Evolutionary conservation across 2,329 filamentous ascomycete species (phyloP).

Genomic region (Aspergillus jensenii): DNA sequence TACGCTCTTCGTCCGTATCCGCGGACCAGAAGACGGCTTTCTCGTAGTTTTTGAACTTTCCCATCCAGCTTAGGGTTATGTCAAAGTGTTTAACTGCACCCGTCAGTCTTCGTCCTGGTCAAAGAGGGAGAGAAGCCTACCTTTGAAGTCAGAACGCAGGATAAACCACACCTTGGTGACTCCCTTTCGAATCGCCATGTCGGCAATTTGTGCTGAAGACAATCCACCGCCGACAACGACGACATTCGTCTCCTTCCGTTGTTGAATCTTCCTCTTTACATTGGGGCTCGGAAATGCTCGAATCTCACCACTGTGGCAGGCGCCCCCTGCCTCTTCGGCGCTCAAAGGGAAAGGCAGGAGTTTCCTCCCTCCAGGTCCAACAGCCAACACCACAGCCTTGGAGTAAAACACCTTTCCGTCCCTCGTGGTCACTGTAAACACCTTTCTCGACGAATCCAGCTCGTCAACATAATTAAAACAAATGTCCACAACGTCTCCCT

Average conservation of each 20-base stretch:
- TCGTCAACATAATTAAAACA: constrained; percentile 54
- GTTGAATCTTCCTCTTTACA: constrained; percentile 55
- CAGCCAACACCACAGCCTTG: constrained; percentile 66
- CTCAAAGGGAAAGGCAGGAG: constrained; percentile 42
- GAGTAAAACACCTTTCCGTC: constrained; percentile 55
- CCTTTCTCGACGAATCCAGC: constrained; percentile 46
- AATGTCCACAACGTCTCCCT: constrained; percentile 63
- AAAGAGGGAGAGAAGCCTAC: constrained; percentile 31
- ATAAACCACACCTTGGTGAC: constrained; percentile 69
- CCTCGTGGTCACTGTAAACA: constrained; percentile 66
- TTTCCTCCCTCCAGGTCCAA: constrained; percentile 67
- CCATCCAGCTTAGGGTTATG: constrained; percentile 74
- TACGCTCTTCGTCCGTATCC: constrained; percentile 68
- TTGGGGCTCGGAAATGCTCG: constrained; percentile 56
- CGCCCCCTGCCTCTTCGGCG: constrained; percentile 47
- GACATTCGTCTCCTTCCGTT: constrained; percentile 57
- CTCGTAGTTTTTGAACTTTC: constrained; percentile 76
- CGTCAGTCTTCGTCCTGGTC: background rate
- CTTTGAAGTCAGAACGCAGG: constrained; percentile 57
- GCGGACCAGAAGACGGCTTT: constrained; percentile 77
- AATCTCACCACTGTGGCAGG: constrained; percentile 66
- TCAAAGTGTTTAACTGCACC: constrained; percentile 70
- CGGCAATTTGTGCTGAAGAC: constrained; percentile 71
- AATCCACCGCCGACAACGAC: constrained; percentile 74
- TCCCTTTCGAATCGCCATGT: constrained; percentile 64